Base-by-base conservation (phyloP, 2,329 filamentous ascomycete genomes). In the Exophiala spinifera region DNA sequence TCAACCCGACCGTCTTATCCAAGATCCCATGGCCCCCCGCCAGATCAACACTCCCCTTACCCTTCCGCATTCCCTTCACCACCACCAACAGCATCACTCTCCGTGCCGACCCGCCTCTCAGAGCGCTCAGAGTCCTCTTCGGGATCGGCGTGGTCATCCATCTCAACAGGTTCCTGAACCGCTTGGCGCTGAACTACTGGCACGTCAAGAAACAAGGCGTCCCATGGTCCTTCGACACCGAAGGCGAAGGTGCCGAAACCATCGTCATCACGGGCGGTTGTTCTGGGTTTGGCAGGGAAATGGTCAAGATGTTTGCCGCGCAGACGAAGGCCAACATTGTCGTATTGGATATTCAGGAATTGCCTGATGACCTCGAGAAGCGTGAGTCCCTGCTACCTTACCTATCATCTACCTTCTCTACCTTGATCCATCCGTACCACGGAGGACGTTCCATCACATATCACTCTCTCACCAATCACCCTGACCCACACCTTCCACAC, bases 281-380 rank as follows among this genome's bases (percentile, higher is more conserved):
- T 39, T 82, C 82, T 52, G 88, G 88, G 0, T 90, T 92, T 64
- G 88, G 88, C 13, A 81, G 79, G 17, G 72, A 79, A 34, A 77
- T 89, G 2, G 86, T 87, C 13, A 76, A 78, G 60, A 68, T 85
- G 49, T 74, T 94, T n/a, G 84, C 82, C 0, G 80, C 84, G 66
- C 74, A 52, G 19, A 60, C 72, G 56, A 81, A 80, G 1, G 76
- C 88, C 61, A 87, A 81, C 60, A 85, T 91, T 31, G 85, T 85
- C 0, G 84, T 91, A 1, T 68, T 91, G 33, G 88, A 92, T 70
- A 77, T 89, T 31, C 82, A 51, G 44, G 49, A 60, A 2, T 53
- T 63, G 37, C 62, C 62, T 19, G 57, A 37, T 6, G 62, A 64
- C 37, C n/a, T 64, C 45, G 54, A 56, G 48, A 44, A 49, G 15